Percentiles rank a stretch among this genome's conserved stretches.
phyloP scores from a whole-genome alignment of 257 asterid species.

The Salvia hispanica region DNA sequence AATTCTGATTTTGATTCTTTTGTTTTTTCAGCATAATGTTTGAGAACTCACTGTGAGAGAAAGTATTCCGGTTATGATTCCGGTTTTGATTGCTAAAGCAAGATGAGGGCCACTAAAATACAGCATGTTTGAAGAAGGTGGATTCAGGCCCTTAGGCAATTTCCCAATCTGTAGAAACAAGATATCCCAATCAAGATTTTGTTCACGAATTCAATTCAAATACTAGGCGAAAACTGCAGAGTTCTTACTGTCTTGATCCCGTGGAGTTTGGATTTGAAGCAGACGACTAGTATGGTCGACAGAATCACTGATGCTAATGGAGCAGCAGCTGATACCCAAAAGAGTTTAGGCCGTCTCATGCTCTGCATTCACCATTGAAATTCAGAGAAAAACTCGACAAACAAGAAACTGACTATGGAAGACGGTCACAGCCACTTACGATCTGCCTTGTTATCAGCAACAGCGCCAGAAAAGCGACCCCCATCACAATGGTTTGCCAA shows the following conservation, averaged over 20 bases:
- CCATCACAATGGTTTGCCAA: slow-evolving; percentile 80
- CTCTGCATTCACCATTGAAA: slow-evolving; percentile 53
- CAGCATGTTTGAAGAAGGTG: slow-evolving; percentile 83
- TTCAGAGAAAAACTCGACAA: not conserved
- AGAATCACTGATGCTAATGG: slow-evolving; percentile 79
- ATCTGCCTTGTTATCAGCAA: slow-evolving; percentile 61
- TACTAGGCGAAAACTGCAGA: not conserved
- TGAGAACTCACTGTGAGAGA: slow-evolving; percentile 72
- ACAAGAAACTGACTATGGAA: not conserved
- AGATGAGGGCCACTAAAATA: slow-evolving; percentile 61
- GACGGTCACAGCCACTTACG: slow-evolving; percentile 43
- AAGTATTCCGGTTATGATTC: slow-evolving; percentile 80
- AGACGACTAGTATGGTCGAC: slow-evolving; percentile 63
- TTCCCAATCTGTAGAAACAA: slow-evolving; percentile 68
- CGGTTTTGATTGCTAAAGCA: slow-evolving; percentile 77
- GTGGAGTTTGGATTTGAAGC: slow-evolving; percentile 58
- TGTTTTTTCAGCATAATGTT: not conserved
- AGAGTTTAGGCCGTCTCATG: slow-evolving; percentile 66
- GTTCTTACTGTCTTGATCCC: slow-evolving; percentile 66
- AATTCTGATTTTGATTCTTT: not conserved
- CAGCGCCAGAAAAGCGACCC: slow-evolving; percentile 59
- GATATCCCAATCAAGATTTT: slow-evolving; percentile 1
- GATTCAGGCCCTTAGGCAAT: slow-evolving; percentile 82
- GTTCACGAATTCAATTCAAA: not conserved
- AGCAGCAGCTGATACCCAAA: slow-evolving; percentile 89